A percentile compares a stretch with the other conserved stretches of the same genome.
These are phyloP conservation scores for Debaryomyces sp. DNA, from an alignment of 1,139 yeast genomes.

Conservation along the genomic window DNA sequence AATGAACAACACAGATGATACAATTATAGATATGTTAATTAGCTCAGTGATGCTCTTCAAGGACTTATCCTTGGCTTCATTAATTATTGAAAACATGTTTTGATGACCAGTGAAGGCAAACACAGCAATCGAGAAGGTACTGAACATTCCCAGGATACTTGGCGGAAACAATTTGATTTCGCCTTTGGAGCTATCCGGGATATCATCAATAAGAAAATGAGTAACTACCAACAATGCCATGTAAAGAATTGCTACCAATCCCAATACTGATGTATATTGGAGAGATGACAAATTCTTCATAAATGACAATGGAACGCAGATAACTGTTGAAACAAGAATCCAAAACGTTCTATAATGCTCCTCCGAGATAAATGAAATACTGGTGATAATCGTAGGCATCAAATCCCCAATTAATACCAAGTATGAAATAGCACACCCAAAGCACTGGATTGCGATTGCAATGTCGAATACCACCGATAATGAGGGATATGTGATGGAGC, in stretches of 20 bases:
- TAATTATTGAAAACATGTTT: slow-evolving; percentile 52
- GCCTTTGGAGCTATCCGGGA: slow-evolving; percentile 53
- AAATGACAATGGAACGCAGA: slow-evolving; percentile 47
- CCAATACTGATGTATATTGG: slow-evolving; percentile 46
- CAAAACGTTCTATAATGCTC: slow-evolving; percentile 35
- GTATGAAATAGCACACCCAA: slow-evolving; percentile 51
- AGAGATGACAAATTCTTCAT: slow-evolving; percentile 48
- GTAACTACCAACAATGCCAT: slow-evolving; percentile 39
- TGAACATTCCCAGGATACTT: slow-evolving; percentile 60
- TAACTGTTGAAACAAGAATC: slow-evolving; percentile 36
- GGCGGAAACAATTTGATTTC: slow-evolving; percentile 60
- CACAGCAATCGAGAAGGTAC: slow-evolving; percentile 55
- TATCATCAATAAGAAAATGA: slow-evolving; percentile 42
- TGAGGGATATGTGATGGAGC: slow-evolving; percentile 84
- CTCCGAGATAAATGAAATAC: slow-evolving; percentile 25
- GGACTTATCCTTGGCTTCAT: slow-evolving; percentile 58
- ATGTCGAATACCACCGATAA: slow-evolving; percentile 80
- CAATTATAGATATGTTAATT: slow-evolving; percentile 53
- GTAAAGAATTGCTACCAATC: slow-evolving; percentile 43
- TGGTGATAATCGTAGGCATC: slow-evolving; percentile 42
- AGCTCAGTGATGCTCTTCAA: slow-evolving; percentile 54
- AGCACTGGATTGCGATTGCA: slow-evolving; percentile 85
- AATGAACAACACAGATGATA: slow-evolving; percentile 37
- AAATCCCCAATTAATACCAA: slow-evolving; percentile 50
- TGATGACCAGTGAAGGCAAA: slow-evolving; percentile 55